A percentile compares a stretch with the other conserved stretches of the same genome.
phyloP scores from a whole-genome alignment of 345 rosid genomes.

The Brassica cretica region DNA sequence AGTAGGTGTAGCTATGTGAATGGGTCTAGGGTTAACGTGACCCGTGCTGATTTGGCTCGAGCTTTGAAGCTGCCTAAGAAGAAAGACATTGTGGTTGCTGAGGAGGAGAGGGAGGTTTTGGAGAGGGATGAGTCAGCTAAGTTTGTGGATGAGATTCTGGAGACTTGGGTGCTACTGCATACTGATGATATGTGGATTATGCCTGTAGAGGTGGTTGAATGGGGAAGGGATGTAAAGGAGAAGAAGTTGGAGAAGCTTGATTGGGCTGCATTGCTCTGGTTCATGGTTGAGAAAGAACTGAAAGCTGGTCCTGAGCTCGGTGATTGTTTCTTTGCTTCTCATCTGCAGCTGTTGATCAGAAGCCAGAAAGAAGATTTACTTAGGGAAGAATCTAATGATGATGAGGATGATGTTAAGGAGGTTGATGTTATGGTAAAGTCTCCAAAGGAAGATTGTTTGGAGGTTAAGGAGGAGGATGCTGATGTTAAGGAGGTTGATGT shows the following conservation, averaged over 20 bases:
- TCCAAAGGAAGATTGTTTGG: slow-evolving; percentile 37
- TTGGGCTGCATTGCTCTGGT: slow-evolving; percentile 79
- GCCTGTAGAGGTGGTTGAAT: slow-evolving; percentile 60
- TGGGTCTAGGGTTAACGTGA: slow-evolving; percentile 53
- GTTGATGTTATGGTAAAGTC: slow-evolving; percentile 42
- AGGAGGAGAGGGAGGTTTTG: slow-evolving; percentile 36
- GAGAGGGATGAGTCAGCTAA: slow-evolving; percentile 52
- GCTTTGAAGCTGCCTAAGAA: slow-evolving; percentile 74
- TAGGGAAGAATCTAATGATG: neutral
- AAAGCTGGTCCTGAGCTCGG: slow-evolving; percentile 42
- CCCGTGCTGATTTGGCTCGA: slow-evolving; percentile 76
- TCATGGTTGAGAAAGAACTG: slow-evolving; percentile 86
- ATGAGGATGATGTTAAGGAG: slow-evolving; percentile 37
- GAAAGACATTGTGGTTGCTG: slow-evolving; percentile 36
- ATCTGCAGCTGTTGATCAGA: slow-evolving; percentile 72
- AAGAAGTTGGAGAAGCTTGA: slow-evolving; percentile 73
- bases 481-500: slow-evolving; percentile 38
- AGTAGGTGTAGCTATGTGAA: slow-evolving; percentile 61
- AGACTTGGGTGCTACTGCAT: slow-evolving; percentile 67
- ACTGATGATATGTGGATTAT: slow-evolving; percentile 74
- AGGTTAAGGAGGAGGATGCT: slow-evolving; percentile 51
- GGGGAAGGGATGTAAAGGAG: slow-evolving; percentile 48
- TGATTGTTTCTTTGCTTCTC: slow-evolving; percentile 84
- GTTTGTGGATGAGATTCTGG: slow-evolving; percentile 59
- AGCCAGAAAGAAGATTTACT: slow-evolving; percentile 33